phyloP scores from a whole-genome alignment of 768 basidiomycete species.

The Mycena polygramma region DNA sequence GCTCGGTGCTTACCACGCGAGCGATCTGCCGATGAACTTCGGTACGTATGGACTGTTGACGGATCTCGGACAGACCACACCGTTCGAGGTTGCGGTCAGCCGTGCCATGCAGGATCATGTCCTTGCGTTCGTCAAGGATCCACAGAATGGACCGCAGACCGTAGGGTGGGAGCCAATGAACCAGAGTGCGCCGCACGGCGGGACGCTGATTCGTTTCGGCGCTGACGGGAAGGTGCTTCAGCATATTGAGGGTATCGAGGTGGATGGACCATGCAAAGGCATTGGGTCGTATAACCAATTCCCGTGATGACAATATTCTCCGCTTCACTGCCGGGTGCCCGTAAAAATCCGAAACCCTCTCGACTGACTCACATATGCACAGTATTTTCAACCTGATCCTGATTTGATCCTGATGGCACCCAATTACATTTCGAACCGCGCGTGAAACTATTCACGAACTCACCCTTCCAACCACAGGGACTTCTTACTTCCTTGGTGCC shows the following conservation, averaged over 20 bases:
- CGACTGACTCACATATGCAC: no score
- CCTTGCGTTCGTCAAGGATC: slow-evolving; percentile 40
- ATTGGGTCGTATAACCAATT: slow-evolving; percentile 19
- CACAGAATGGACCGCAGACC: slow-evolving; percentile 14
- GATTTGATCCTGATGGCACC: no score
- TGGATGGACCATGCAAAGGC: slow-evolving; percentile 29
- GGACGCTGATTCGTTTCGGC: slow-evolving; percentile 28
- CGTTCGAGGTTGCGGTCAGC: slow-evolving; percentile 32
- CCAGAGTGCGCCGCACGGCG: slow-evolving; percentile 22
- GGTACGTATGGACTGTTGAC: slow-evolving; percentile 37
- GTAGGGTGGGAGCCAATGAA: slow-evolving; percentile 32
- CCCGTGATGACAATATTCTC: neutral
- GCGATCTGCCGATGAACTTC: slow-evolving; percentile 38
- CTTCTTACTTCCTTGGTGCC: no score
- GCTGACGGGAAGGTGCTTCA: slow-evolving; percentile 28
- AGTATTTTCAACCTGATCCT: no score
- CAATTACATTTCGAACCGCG: no score
- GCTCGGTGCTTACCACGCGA: slow-evolving; percentile 37
- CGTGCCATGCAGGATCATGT: slow-evolving; percentile 37
- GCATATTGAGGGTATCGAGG: slow-evolving; percentile 21
- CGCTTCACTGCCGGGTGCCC: no score
- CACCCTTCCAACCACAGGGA: no score
- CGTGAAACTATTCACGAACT: no score
- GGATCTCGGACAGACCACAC: neutral
- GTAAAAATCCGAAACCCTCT: no score